Conservation (phyloP, 192 early-diverging fungal genomes). For the Rhizophagus prolifer region DNA sequence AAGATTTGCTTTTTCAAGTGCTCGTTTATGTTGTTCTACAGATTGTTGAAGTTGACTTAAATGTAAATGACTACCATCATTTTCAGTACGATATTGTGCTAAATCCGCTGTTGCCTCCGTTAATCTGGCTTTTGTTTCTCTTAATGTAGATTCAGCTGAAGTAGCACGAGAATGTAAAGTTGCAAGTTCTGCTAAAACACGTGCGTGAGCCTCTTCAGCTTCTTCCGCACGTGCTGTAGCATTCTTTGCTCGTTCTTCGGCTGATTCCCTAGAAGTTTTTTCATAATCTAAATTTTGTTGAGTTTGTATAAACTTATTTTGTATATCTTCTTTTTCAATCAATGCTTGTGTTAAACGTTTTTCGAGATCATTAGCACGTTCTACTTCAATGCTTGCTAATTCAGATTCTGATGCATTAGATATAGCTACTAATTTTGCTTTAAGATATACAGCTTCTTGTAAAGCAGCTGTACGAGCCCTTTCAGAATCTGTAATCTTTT, state of each 20-base stretch:
- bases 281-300: conserved; percentile 47
- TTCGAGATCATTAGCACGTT: conserved; percentile 45
- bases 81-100: conserved; percentile 36
- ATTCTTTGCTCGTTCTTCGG: conserved; percentile 41
- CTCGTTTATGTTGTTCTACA: conserved; percentile 43
- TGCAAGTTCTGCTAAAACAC: conserved; percentile 42
- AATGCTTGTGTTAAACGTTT: conserved; percentile 40
- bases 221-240: conserved; percentile 44
- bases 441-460: conserved; percentile 55
- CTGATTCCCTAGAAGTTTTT: conserved; percentile 37
- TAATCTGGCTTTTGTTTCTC: conserved; percentile 39
- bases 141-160: conserved; percentile 39
- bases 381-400: conserved; percentile 40
- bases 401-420: conserved; percentile 36
- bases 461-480: conserved; percentile 48
- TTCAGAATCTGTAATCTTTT: conserved; percentile 51
- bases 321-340: conserved; percentile 39
- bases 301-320: conserved; percentile 40
- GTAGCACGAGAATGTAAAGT: conserved; percentile 41
- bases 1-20: conserved; percentile 42
- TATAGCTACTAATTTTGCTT: conserved; percentile 46
- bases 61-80: conserved; percentile 29
- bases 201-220: conserved; percentile 47
- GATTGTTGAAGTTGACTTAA: conserved; percentile 36
- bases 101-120: conserved; percentile 36